phyloP scores from a whole-genome alignment of 768 basidiomycete species.

The Suillus discolor region DNA sequence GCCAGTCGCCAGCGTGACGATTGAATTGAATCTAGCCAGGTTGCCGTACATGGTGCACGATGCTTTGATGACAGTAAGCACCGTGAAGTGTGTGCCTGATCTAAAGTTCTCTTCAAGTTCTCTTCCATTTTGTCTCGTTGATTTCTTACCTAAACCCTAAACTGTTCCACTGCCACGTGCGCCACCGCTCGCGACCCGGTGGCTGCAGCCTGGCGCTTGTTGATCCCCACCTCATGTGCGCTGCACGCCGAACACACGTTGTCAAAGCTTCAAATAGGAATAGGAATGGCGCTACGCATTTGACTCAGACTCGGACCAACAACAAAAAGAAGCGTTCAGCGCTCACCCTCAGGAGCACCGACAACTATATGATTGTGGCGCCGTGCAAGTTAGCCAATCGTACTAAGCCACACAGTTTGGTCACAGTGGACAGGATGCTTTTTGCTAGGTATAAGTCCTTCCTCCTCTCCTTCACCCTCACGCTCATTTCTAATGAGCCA shows the following conservation, averaged over 20 bases:
- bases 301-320: not conserved
- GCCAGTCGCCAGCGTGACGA: not conserved
- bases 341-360: not conserved
- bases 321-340: not conserved
- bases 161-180: not conserved
- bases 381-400: not conserved
- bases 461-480: not conserved
- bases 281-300: not conserved
- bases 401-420: too few relatives aligned
- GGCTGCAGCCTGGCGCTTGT: not conserved
- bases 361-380: not conserved
- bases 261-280: not conserved
- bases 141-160: not conserved
- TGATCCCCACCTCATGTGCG: not conserved
- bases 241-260: not conserved
- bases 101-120: not conserved
- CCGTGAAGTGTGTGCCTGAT: not conserved
- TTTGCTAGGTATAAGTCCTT: conserved; percentile 81
- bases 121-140: conserved; percentile 1
- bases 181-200: not conserved
- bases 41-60: not conserved
- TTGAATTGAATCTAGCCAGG: not conserved
- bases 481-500: not conserved
- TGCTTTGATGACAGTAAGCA: not conserved
- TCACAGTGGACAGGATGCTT: conserved; percentile 57